phyloP scores from a whole-genome alignment of 768 basidiomycete genomes.

The Lactifluus subvellereus region DNA sequence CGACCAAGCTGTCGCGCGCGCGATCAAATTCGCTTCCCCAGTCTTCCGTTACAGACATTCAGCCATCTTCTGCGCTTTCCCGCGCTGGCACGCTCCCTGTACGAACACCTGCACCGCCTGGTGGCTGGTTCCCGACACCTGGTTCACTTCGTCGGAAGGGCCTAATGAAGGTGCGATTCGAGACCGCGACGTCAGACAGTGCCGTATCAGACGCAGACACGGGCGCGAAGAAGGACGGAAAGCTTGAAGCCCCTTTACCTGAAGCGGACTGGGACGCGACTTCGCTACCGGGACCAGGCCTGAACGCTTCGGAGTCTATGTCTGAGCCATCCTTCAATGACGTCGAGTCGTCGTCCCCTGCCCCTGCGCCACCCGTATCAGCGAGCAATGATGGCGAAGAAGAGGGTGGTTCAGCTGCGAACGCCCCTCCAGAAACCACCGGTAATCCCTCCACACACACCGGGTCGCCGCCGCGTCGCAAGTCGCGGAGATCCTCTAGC shows the following conservation, averaged over 20 bases:
- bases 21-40: conserved; percentile 24
- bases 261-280: conserved; percentile 11
- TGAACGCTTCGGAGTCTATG: conserved; percentile 11
- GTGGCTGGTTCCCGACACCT: conserved; percentile 48
- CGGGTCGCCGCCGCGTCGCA: conserved; percentile 29
- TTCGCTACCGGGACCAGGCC: neutral
- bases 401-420: neutral
- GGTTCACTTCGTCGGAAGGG: conserved; percentile 43
- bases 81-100: conserved; percentile 14
- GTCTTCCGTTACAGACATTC: conserved; percentile 6
- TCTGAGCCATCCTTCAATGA: conserved; percentile 22
- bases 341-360: conserved; percentile 20
- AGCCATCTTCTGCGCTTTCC: conserved; percentile 13
- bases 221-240: conserved; percentile 15
- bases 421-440: conserved; percentile 23
- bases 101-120: conserved; percentile 44
- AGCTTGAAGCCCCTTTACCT: neutral
- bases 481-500: conserved; percentile 43
- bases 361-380: neutral
- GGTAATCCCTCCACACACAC: conserved; percentile 1
- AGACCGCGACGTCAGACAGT: conserved; percentile 36
- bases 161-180: conserved; percentile 68
- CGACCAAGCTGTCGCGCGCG: conserved; percentile 7
- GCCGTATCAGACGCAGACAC: conserved; percentile 26
- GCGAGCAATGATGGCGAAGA: neutral